These are phyloP conservation scores for Auriscalpium orientale DNA, from an alignment of 768 basidiomycete species.

Conservation along the genomic window DNA sequence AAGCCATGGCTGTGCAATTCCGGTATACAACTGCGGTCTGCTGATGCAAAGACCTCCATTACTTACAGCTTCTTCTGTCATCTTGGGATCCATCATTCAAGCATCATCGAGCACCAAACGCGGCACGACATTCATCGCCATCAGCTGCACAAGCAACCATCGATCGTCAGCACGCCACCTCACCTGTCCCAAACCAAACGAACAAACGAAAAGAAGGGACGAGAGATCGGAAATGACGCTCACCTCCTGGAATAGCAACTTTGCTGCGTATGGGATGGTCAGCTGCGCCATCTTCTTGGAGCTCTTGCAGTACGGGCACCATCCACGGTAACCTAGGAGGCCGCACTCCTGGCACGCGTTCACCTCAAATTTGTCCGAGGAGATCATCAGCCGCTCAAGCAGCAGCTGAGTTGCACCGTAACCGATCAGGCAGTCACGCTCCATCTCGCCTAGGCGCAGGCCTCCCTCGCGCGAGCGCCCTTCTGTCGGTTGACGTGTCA, in stretches of 20 bases:
- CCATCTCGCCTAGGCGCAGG: slow-evolving; percentile 96
- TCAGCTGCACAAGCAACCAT: slow-evolving; percentile 44
- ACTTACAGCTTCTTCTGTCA: background rate
- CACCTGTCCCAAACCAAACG: background rate
- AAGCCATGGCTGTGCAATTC: too few species aligned
- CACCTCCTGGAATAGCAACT: slow-evolving; percentile 87
- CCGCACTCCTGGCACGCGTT: slow-evolving; percentile 95
- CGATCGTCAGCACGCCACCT: too few species aligned
- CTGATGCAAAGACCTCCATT: too few species aligned
- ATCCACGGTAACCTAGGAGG: slow-evolving; percentile 88
- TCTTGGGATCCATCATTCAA: slow-evolving; percentile 15
- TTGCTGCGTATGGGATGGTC: slow-evolving; percentile 94
- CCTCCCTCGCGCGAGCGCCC: slow-evolving; percentile 97
- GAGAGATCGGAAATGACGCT: slow-evolving; percentile 12
- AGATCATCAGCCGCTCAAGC: slow-evolving; percentile 97
- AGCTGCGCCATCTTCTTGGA: slow-evolving; percentile 94
- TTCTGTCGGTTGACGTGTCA: slow-evolving; percentile 97
- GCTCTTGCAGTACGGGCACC: slow-evolving; percentile 98
- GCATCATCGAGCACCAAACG: slow-evolving; percentile 83
- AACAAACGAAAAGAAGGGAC: background rate
- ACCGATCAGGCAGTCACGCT: slow-evolving; percentile 95
- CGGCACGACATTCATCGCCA: slow-evolving; percentile 97
- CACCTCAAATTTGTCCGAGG: slow-evolving; percentile 96
- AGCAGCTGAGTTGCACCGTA: slow-evolving; percentile 97
- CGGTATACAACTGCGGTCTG: too few species aligned